Percentiles rank a stretch among this genome's conserved stretches.
These are phyloP conservation scores for Juglanconis oblonga DNA, from an alignment of 2,329 filamentous ascomycete species.

Conservation along the genomic window DNA sequence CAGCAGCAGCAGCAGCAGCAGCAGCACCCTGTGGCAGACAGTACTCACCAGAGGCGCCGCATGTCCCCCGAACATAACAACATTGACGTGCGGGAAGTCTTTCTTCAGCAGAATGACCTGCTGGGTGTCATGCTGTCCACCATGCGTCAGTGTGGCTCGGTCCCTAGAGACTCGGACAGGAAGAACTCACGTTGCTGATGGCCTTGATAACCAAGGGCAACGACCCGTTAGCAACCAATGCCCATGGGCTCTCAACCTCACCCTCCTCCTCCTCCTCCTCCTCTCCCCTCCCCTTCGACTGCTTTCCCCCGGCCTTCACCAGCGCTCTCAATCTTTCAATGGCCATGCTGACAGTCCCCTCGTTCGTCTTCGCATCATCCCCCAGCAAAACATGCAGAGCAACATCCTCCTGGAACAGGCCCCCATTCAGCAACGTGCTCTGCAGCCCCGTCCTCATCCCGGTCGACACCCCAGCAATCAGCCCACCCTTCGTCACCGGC, in stretches of 20 bases:
- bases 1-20: neutral
- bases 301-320: constrained; percentile 30
- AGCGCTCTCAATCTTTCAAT: constrained; percentile 35
- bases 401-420: constrained; percentile 39
- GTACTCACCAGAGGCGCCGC: constrained; percentile 35
- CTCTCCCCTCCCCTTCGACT: constrained; percentile 28
- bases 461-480: constrained; percentile 39
- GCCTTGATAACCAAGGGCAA: constrained; percentile 39
- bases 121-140: constrained; percentile 35
- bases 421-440: constrained; percentile 37
- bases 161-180: neutral
- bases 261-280: constrained; percentile 3
- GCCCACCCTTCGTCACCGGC: constrained; percentile 29
- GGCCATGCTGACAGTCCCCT: constrained; percentile 23
- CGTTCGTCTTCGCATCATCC: constrained; percentile 28
- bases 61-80: constrained; percentile 37
- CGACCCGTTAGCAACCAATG: constrained; percentile 33
- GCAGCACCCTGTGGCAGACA: too few species aligned
- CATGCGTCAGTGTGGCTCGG: neutral
- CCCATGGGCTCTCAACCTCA: constrained; percentile 27
- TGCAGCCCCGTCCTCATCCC: constrained; percentile 37
- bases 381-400: constrained; percentile 40
- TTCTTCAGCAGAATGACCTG: constrained; percentile 38
- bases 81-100: constrained; percentile 30
- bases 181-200: constrained; percentile 32